These are phyloP conservation scores for Kappamyces sp. DNA, from an alignment of 192 early-diverging fungal genomes.

Conservation along the genomic window DNA sequence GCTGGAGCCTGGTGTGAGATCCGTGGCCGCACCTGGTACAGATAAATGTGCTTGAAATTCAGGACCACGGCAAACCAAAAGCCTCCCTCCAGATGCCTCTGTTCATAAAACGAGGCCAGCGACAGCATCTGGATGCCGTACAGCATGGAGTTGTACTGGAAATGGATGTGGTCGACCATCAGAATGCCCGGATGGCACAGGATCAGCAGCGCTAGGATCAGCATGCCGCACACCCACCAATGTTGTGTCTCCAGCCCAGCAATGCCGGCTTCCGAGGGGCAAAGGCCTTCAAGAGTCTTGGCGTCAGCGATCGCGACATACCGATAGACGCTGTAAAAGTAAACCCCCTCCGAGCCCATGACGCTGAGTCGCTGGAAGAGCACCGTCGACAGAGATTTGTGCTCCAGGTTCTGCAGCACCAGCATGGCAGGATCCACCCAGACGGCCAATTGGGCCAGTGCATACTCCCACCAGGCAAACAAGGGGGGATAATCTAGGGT, in stretches of 20 bases:
- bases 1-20: slow-evolving; percentile 72
- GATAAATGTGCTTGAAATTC: slow-evolving; percentile 97
- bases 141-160: slow-evolving; percentile 85
- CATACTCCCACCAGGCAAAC: slow-evolving; percentile 94
- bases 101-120: slow-evolving; percentile 43
- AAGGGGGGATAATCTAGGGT: slow-evolving; percentile 97
- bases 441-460: slow-evolving; percentile 56
- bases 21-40: slow-evolving; percentile 43
- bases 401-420: slow-evolving; percentile 59
- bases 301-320: slow-evolving; percentile 26
- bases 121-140: slow-evolving; percentile 83
- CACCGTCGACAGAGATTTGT: slow-evolving; percentile 61
- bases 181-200: slow-evolving; percentile 43
- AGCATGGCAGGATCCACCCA: slow-evolving; percentile 72
- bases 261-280: slow-evolving; percentile 66
- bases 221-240: not conserved
- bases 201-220: slow-evolving; percentile 18
- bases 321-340: slow-evolving; percentile 62
- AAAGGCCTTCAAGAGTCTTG: slow-evolving; percentile 41
- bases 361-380: slow-evolving; percentile 82
- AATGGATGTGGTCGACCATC: slow-evolving; percentile 94
- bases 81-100: slow-evolving; percentile 58
- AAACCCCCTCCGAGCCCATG: slow-evolving; percentile 71
- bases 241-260: slow-evolving; percentile 16
- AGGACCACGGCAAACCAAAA: slow-evolving; percentile 78